phyloP scores from a whole-genome alignment of 2,329 filamentous ascomycete species.

The Zasmidium angulare region DNA sequence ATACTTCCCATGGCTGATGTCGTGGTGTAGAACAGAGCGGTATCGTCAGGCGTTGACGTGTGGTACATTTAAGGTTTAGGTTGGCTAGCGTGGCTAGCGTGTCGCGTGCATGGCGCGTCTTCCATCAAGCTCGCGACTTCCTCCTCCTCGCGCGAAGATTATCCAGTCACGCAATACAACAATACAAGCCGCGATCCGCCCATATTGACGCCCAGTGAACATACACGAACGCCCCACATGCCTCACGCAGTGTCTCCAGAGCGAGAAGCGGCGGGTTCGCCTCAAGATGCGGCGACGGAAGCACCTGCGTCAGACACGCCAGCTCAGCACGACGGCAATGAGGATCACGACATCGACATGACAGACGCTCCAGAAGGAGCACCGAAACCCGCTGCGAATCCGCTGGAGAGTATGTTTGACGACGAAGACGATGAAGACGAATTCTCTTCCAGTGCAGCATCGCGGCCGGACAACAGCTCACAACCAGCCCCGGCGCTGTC shows the following conservation, averaged over 20 bases:
- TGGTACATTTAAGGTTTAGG: not conserved
- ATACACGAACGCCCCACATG: slow-evolving; percentile 33
- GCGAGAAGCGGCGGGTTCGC: slow-evolving; percentile 23
- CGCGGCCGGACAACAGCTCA: slow-evolving; percentile 44
- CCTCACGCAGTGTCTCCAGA: slow-evolving; percentile 46
- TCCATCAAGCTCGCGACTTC: not conserved
- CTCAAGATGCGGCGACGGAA: slow-evolving; percentile 37
- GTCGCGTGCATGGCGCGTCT: not conserved
- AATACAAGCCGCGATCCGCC: no score
- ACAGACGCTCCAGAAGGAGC: slow-evolving; percentile 8
- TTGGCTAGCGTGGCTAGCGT: not conserved
- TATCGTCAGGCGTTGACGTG: not conserved
- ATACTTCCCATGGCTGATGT: not conserved
- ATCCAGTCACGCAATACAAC: not conserved
- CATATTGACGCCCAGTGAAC: no score
- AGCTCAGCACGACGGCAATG: slow-evolving; percentile 15
- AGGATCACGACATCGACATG: slow-evolving; percentile 23
- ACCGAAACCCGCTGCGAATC: slow-evolving; percentile 14
- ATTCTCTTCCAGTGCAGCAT: slow-evolving; percentile 56
- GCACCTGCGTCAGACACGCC: no score
- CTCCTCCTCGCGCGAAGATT: no score
- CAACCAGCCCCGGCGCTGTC: slow-evolving; percentile 34
- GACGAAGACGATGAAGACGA: slow-evolving; percentile 57
- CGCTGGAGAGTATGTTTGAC: slow-evolving; percentile 60
- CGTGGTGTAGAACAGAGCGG: not conserved